Conservation (phyloP, 768 basidiomycete species). For the Hemileccinum rubropunctum region DNA sequence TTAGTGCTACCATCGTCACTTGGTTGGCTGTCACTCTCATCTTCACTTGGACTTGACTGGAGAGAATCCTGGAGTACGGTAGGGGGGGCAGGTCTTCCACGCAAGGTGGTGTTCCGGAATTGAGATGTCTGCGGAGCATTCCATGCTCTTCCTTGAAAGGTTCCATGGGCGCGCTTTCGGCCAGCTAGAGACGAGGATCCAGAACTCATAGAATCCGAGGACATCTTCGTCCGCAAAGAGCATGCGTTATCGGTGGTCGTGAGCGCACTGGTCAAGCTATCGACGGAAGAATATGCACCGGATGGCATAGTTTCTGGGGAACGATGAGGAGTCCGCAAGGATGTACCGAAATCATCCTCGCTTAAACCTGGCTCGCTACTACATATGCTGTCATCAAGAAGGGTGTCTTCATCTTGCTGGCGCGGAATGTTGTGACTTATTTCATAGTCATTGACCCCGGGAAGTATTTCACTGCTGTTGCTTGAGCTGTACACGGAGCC, state of each 20-base stretch:
- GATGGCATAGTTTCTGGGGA: slow-evolving; percentile 20
- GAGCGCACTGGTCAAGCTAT: slow-evolving; percentile 31
- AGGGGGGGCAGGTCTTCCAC: slow-evolving; percentile 17
- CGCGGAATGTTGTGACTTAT: slow-evolving; percentile 1
- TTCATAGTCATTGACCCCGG: slow-evolving; percentile 39
- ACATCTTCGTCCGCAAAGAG: slow-evolving; percentile 37
- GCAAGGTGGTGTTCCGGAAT: slow-evolving; percentile 25
- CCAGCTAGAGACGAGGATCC: slow-evolving; percentile 38
- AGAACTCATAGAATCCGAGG: slow-evolving; percentile 43
- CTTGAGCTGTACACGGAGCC: slow-evolving; percentile 59
- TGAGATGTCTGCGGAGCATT: slow-evolving; percentile 5
- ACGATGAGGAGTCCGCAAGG: slow-evolving; percentile 60
- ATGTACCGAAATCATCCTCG: slow-evolving; percentile 62
- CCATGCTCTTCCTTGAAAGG: slow-evolving; percentile 3
- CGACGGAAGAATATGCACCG: slow-evolving; percentile 24
- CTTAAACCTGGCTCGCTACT: slow-evolving; percentile 26
- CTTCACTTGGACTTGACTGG: slow-evolving; percentile 23
- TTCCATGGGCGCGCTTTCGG: slow-evolving; percentile 37
- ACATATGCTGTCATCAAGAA: slow-evolving; percentile 24
- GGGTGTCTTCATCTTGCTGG: slow-evolving; percentile 19
- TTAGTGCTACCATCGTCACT: slow-evolving; percentile 8
- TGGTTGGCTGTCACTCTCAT: slow-evolving; percentile 16
- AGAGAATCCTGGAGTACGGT: slow-evolving; percentile 9
- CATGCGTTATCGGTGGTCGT: slow-evolving; percentile 39
- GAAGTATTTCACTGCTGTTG: slow-evolving; percentile 41